Evolutionary conservation across 306 rosid genomes (phyloP).

Genomic region (Corylus americana): DNA sequence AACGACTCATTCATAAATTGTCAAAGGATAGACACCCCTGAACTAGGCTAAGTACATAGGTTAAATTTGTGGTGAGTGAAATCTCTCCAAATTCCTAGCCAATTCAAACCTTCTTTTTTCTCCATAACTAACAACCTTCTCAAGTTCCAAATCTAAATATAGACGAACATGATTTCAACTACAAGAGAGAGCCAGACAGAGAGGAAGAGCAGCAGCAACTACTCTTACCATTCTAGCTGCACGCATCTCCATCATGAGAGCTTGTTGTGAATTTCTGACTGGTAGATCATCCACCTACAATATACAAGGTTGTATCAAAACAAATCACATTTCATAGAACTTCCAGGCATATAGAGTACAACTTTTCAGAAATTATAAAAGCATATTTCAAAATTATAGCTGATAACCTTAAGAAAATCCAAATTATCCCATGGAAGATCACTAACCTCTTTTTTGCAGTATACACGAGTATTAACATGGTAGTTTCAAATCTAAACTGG

Average conservation of each 20-base stretch:
- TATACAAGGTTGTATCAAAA: slow-evolving; percentile 16
- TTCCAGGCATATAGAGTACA: background rate
- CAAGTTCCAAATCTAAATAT: background rate
- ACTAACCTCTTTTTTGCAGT: background rate
- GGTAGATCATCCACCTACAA: slow-evolving; percentile 79
- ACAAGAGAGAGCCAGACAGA: background rate
- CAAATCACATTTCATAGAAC: background rate
- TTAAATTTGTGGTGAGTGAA: background rate
- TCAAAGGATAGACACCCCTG: background rate
- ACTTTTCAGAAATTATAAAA: background rate
- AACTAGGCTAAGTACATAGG: background rate
- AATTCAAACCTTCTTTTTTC: background rate
- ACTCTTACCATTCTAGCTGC: slow-evolving; percentile 75
- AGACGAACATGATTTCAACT: background rate
- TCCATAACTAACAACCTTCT: background rate
- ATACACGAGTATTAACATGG: background rate
- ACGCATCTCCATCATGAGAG: slow-evolving; percentile 94
- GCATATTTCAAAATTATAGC: background rate
- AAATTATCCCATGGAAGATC: background rate
- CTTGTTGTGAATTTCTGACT: slow-evolving; percentile 87
- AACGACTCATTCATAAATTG: background rate
- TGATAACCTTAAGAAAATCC: background rate
- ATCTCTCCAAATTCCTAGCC: background rate
- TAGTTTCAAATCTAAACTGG: background rate
- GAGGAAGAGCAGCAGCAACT: slow-evolving; percentile 3